Conservation (phyloP, 148 eudicot species). For the Agrostemma githago region DNA sequence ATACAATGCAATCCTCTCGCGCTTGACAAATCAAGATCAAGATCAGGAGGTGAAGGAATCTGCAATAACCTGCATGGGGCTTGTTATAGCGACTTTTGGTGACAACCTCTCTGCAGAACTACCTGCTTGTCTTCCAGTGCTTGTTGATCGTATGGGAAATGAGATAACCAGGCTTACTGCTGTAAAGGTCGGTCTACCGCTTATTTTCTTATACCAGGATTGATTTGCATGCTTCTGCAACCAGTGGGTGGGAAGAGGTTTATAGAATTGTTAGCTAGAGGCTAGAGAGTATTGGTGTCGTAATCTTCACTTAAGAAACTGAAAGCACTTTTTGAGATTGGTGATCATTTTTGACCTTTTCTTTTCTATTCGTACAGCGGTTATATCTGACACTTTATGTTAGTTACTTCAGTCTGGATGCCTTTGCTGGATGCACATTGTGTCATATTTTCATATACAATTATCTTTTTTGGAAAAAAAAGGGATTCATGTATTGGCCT, state of each 20-base stretch:
- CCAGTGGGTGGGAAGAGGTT: neutral
- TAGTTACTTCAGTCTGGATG: neutral
- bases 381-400: neutral
- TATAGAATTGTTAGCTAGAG: neutral
- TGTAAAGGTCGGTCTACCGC: slow-evolving; percentile 65
- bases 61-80: slow-evolving; percentile 98
- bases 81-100: slow-evolving; percentile 86
- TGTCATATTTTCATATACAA: neutral
- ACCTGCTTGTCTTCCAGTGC: slow-evolving; percentile 89
- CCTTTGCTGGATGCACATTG: neutral
- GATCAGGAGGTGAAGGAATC: slow-evolving; percentile 99
- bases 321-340: neutral
- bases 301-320: neutral
- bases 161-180: slow-evolving; percentile 97
- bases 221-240: neutral
- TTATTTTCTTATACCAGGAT: neutral
- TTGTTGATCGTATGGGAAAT: slow-evolving; percentile 99
- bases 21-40: slow-evolving; percentile 98
- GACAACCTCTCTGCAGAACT: slow-evolving; percentile 71
- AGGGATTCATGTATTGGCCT: neutral
- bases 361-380: neutral
- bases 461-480: no score
- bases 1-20: slow-evolving; percentile 80
- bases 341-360: neutral
- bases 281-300: neutral